phyloP scores from a whole-genome alignment of 2,329 filamentous ascomycete species.

The Pyrenochaeta sp. region DNA sequence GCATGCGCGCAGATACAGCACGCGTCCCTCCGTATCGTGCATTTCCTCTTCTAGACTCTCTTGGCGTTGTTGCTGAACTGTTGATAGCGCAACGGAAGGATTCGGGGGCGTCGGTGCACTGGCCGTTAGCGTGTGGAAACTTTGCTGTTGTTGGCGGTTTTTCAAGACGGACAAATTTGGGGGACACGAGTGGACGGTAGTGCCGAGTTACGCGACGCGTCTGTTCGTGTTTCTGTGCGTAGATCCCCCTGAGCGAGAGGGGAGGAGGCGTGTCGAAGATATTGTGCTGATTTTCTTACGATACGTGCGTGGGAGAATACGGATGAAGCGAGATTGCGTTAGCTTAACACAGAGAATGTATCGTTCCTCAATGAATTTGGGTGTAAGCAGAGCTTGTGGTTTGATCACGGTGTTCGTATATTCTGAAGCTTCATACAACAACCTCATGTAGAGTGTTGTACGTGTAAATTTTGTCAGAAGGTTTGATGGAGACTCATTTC shows the following conservation, averaged over 20 bases:
- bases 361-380: neutral
- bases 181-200: neutral
- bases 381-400: too few relatives aligned
- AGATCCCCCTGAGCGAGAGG: slow-evolving; percentile 17
- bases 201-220: slow-evolving; percentile 5
- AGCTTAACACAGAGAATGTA: neutral
- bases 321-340: slow-evolving; percentile 6
- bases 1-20: neutral
- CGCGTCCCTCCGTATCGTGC: slow-evolving; percentile 1
- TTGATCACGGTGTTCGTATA: neutral
- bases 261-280: neutral
- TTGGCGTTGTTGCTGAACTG: slow-evolving; percentile 16
- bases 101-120: neutral
- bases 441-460: neutral
- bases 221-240: slow-evolving; percentile 7
- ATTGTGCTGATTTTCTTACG: neutral
- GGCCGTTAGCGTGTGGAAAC: neutral
- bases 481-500: neutral
- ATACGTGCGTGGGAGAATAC: neutral
- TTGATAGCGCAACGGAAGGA: neutral
- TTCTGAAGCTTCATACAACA: neutral
- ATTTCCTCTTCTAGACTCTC: slow-evolving; percentile 27
- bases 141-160: too few relatives aligned
- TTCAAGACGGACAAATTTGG: too few relatives aligned
- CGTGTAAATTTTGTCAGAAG: neutral